Conservation (phyloP, 2,329 filamentous ascomycete species). For the Aureobasidium uvarum region DNA sequence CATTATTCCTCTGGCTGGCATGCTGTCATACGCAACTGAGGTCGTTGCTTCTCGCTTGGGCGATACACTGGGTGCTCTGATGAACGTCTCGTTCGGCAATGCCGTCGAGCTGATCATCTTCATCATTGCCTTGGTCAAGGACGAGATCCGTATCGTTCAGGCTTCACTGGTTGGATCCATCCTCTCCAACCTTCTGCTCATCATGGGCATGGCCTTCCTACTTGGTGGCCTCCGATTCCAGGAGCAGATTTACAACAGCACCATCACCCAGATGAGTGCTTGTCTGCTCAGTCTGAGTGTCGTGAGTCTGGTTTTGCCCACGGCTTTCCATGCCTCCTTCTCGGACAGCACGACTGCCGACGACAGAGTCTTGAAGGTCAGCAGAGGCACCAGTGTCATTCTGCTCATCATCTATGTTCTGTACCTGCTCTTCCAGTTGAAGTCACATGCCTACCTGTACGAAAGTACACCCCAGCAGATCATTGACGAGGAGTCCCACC, state of each 20-base stretch:
- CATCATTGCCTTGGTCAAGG: conserved; percentile 74
- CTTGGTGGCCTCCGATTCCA: conserved; percentile 80
- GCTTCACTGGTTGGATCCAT: conserved; percentile 88
- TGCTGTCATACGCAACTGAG: conserved; percentile 52
- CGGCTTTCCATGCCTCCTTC: conserved; percentile 90
- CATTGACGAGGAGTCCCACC: conserved; percentile 86
- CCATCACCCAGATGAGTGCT: conserved; percentile 93
- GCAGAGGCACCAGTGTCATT: conserved; percentile 84
- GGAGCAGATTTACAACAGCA: conserved; percentile 95
- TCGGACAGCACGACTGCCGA: conserved; percentile 57
- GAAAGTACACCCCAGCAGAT: conserved; percentile 89
- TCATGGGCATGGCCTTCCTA: conserved; percentile 88
- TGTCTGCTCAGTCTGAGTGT: conserved; percentile 88
- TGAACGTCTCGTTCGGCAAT: conserved; percentile 55
- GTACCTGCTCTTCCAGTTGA: conserved; percentile 86
- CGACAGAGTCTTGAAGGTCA: conserved; percentile 73
- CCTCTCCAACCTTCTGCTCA: conserved; percentile 80
- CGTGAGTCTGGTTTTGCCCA: conserved; percentile 79
- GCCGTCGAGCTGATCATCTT: conserved; percentile 55
- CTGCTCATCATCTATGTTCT: conserved; percentile 77
- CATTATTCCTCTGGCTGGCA: conserved; percentile 51
- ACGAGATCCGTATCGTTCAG: conserved; percentile 88
- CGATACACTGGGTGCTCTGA: conserved; percentile 50
- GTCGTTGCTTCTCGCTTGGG: conserved; percentile 49
- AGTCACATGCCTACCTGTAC: conserved; percentile 89